Evolutionary conservation across 441 rosid genomes (phyloP), one percentile per base, ranked within the genome.

Genomic region (Erodium texanum): DNA sequence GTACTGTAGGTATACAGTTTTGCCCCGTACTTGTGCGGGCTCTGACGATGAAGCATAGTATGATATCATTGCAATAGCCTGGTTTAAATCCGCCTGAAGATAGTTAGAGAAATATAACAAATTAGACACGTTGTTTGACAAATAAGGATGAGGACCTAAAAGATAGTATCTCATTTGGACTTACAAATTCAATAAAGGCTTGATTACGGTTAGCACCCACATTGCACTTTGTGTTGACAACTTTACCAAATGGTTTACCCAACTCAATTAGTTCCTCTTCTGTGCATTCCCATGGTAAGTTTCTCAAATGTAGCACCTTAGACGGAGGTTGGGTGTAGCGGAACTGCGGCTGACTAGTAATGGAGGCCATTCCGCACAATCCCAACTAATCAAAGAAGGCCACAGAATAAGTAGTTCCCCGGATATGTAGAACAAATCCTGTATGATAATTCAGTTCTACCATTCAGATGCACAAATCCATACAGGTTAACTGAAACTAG

Each of bases 1-100:
- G 79, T 95, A 95, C 79, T 95, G 99, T 75, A 95, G 77, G 82
- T 95, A 95, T 59, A 95, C 99, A n/a, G 99, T 95, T 83, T 95
- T 95, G 68, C 99, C 99, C 62, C 98, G 96, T 38, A 95, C 99
- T 85, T 92, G 99, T 64, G 99, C 99, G 63, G 99, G 97, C 65
- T 95, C 99, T 0, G 98, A 87, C 8, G 99, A 95, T 20, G 99
- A 89, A 43, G 99, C 98, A 61, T 92, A 95, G 78, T 84, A 90
- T 3, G 97, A 92, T 75, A 92, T 92, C 99, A 95, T 95, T 0
- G 89, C 96, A 76, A 95, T 95, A 29, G 99, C 99, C 82, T 95
- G 98, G 73, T 95, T 95, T 71, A 90, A 77, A 82, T 95, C 98
- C 18, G 81, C 89, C 99, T 95, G 36, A 19, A 70, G 16, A 52